These are phyloP conservation scores for Lactarius hengduanensis DNA, from an alignment of 768 basidiomycete genomes.

Conservation along the genomic window DNA sequence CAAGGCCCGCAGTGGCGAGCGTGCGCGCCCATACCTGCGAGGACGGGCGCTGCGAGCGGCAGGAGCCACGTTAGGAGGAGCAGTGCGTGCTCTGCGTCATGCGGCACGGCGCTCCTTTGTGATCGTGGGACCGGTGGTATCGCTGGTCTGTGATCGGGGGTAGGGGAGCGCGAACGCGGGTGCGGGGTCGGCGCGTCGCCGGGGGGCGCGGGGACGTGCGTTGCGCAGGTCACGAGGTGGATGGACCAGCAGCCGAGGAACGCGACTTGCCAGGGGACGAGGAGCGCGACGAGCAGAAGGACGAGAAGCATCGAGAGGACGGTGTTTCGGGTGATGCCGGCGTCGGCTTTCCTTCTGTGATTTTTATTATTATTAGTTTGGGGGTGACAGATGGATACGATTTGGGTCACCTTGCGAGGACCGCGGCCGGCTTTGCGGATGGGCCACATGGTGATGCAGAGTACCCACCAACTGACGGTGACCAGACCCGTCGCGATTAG, in stretches of 20 bases:
- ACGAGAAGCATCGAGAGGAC: slow-evolving; percentile 59
- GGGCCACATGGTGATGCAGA: slow-evolving; percentile 50
- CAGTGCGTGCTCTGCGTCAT: slow-evolving; percentile 61
- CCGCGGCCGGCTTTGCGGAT: slow-evolving; percentile 35
- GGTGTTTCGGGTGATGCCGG: slow-evolving; percentile 30
- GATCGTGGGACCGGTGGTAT: no score
- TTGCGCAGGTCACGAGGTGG: slow-evolving; percentile 66
- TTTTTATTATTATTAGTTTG: not conserved
- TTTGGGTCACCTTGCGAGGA: slow-evolving; percentile 30
- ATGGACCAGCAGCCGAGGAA: slow-evolving; percentile 83
- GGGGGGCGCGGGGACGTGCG: slow-evolving; percentile 24
- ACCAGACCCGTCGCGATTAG: slow-evolving; percentile 67
- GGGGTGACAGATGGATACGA: not conserved
- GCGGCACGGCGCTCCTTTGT: no score
- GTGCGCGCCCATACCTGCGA: slow-evolving; percentile 92
- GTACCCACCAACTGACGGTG: slow-evolving; percentile 53
- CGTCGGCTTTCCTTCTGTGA: slow-evolving; percentile 33
- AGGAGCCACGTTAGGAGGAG: slow-evolving; percentile 80
- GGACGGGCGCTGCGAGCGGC: slow-evolving; percentile 70
- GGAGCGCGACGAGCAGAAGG: slow-evolving; percentile 60
- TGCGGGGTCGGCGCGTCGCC: slow-evolving; percentile 8
- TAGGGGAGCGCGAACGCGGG: slow-evolving; percentile 6
- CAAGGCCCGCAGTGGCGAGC: slow-evolving; percentile 68
- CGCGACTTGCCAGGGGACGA: slow-evolving; percentile 92
- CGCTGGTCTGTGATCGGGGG: slow-evolving; percentile 9